phyloP scores from a whole-genome alignment of 352 stramenopile genomes.

The Phytophthora rubi region DNA sequence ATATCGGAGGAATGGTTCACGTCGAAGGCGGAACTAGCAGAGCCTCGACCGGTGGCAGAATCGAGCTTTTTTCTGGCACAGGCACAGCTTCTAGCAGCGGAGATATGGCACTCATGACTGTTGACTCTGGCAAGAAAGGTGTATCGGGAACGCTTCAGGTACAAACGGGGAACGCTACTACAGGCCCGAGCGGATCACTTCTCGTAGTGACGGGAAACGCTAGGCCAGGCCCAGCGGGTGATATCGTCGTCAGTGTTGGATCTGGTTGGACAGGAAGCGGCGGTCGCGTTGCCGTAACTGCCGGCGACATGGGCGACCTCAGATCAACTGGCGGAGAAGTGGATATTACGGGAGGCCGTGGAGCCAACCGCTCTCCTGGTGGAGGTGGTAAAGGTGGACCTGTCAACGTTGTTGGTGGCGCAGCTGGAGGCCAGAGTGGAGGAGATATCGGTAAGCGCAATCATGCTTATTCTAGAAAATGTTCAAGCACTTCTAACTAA shows the following conservation, averaged over 20 bases:
- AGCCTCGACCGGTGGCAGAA: conserved; percentile 61
- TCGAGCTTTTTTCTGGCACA: conserved; percentile 65
- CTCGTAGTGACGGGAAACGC: conserved; percentile 78
- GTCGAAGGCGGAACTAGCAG: conserved; percentile 62
- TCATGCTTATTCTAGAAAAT: not conserved
- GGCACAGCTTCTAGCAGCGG: conserved; percentile 62
- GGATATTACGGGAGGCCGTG: conserved; percentile 54
- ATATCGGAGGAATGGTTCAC: conserved; percentile 65
- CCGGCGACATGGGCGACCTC: conserved; percentile 57
- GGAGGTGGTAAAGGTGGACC: conserved; percentile 66
- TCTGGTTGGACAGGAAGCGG: conserved; percentile 84
- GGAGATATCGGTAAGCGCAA: conserved; percentile 49
- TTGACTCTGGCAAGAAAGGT: conserved; percentile 77
- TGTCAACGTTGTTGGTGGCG: conserved; percentile 61
- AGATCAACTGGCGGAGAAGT: conserved; percentile 60
- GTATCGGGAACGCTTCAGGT: conserved; percentile 81
- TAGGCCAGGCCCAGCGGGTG: conserved; percentile 73
- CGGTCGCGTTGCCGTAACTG: conserved; percentile 76
- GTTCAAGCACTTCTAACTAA: not conserved
- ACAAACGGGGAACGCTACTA: conserved; percentile 73
- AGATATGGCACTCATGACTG: conserved; percentile 65
- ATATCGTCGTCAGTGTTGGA: conserved; percentile 81
- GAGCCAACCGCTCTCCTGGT: conserved; percentile 45
- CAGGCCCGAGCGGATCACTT: conserved; percentile 76
- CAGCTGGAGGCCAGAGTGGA: conserved; percentile 50